A percentile compares a stretch with the other conserved stretches of the same genome.
phyloP scores from a whole-genome alignment of 192 early-diverging fungal species.

The Backusella circina region DNA sequence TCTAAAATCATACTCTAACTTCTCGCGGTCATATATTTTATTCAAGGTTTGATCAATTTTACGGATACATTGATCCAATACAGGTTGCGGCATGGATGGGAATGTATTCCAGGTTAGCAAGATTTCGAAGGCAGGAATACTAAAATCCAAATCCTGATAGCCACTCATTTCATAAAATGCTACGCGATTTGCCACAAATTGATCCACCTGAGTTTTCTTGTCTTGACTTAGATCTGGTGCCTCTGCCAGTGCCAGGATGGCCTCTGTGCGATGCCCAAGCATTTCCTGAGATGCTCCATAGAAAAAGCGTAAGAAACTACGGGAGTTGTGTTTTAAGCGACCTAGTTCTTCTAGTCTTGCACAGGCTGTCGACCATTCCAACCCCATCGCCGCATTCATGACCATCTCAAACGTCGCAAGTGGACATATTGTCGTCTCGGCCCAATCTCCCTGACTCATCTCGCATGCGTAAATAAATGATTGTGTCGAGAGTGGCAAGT shows the following conservation, averaged over 20 bases:
- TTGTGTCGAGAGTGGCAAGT: constrained; percentile 31
- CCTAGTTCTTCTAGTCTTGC: neutral
- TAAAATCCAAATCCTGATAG: constrained; percentile 40
- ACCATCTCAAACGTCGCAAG: constrained; percentile 24
- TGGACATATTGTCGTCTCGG: constrained; percentile 22
- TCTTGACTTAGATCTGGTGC: constrained; percentile 38
- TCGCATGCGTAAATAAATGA: constrained; percentile 31
- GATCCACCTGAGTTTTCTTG: constrained; percentile 47
- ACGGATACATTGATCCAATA: constrained; percentile 28
- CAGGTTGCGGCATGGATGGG: constrained; percentile 38
- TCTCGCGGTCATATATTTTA: constrained; percentile 30
- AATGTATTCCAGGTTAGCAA: constrained; percentile 50
- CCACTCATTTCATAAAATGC: constrained; percentile 42
- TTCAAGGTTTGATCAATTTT: constrained; percentile 27
- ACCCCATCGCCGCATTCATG: constrained; percentile 26
- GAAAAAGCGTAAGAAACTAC: constrained; percentile 45
- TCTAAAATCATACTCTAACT: constrained; percentile 31
- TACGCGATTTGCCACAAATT: constrained; percentile 46
- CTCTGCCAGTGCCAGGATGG: constrained; percentile 59
- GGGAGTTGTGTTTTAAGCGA: constrained; percentile 41
- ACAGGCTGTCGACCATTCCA: constrained; percentile 24
- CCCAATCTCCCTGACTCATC: constrained; percentile 31
- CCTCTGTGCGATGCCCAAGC: constrained; percentile 71
- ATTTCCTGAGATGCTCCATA: constrained; percentile 45
- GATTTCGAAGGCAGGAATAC: constrained; percentile 45